Evolutionary conservation across 2,329 filamentous ascomycete species (phyloP).

Genomic region (Aspergillus pseudonomiae): DNA sequence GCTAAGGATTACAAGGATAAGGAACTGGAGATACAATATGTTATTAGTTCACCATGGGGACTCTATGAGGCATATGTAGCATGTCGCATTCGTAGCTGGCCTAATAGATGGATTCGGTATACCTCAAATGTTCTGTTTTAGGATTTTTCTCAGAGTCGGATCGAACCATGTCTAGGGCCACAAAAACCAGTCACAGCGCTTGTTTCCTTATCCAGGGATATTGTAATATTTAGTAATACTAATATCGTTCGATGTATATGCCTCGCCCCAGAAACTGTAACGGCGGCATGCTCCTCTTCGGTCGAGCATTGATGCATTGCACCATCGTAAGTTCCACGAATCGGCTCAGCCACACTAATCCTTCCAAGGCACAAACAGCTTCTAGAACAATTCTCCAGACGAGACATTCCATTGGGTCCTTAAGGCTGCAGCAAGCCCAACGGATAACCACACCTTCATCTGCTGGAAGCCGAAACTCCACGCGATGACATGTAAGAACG

Average conservation of each 20-base stretch:
- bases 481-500: not conserved
- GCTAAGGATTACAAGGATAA: not conserved
- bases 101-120: not conserved
- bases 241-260: too few relatives aligned
- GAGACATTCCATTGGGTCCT: too few relatives aligned
- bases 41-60: not conserved
- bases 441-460: not conserved
- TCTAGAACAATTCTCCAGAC: not conserved
- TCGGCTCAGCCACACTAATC: not conserved
- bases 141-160: not conserved
- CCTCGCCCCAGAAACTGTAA: too few relatives aligned
- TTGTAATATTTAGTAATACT: too few relatives aligned
- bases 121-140: not conserved
- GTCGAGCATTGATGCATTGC: too few relatives aligned
- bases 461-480: too few relatives aligned
- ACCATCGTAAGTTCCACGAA: not conserved
- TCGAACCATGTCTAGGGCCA: not conserved
- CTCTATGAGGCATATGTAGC: not conserved
- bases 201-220: not conserved
- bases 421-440: not conserved
- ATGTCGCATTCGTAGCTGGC: not conserved
- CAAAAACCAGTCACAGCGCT: too few relatives aligned
- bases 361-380: not conserved
- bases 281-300: too few relatives aligned
- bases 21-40: not conserved